Conservation (phyloP, 2,329 filamentous ascomycete genomes). For the Fusarium begoniae region DNA sequence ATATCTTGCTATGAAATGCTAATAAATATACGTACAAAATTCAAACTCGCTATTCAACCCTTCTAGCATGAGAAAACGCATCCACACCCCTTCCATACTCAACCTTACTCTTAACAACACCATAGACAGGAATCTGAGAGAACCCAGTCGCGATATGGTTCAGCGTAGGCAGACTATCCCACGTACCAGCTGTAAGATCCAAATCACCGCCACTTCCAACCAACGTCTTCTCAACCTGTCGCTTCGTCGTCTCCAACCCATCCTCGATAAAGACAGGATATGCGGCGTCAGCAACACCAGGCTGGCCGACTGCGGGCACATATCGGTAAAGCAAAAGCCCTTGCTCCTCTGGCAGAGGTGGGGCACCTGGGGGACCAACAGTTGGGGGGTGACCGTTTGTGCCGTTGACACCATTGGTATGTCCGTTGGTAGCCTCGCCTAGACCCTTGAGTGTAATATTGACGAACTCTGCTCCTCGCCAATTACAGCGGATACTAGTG, state of each 20-base stretch:
- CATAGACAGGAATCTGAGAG: slow-evolving; percentile 28
- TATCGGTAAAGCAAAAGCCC: slow-evolving; percentile 11
- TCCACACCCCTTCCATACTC: slow-evolving; percentile 19
- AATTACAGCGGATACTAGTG: slow-evolving; percentile 7
- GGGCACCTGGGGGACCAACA: neutral
- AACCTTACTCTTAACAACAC: slow-evolving; percentile 15
- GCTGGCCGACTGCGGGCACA: slow-evolving; percentile 8
- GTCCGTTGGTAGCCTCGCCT: neutral
- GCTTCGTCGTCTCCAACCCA: neutral
- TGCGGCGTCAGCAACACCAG: neutral
- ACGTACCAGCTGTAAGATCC: slow-evolving; percentile 2
- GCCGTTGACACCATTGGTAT: neutral
- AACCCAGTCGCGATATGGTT: slow-evolving; percentile 29
- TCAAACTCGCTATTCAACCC: slow-evolving; percentile 7
- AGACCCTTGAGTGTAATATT: slow-evolving; percentile 10
- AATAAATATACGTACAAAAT: neutral
- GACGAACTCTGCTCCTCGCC: slow-evolving; percentile 21
- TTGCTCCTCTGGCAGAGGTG: slow-evolving; percentile 24
- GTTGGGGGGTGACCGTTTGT: neutral
- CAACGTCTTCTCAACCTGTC: slow-evolving; percentile 6
- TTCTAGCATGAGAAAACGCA: slow-evolving; percentile 16
- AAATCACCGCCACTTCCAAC: neutral
- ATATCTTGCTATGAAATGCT: neutral
- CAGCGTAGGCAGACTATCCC: slow-evolving; percentile 23
- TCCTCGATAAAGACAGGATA: slow-evolving; percentile 6